phyloP scores from a whole-genome alignment of 1,139 yeast species.

The Saccharomycopsis hybrid region DNA sequence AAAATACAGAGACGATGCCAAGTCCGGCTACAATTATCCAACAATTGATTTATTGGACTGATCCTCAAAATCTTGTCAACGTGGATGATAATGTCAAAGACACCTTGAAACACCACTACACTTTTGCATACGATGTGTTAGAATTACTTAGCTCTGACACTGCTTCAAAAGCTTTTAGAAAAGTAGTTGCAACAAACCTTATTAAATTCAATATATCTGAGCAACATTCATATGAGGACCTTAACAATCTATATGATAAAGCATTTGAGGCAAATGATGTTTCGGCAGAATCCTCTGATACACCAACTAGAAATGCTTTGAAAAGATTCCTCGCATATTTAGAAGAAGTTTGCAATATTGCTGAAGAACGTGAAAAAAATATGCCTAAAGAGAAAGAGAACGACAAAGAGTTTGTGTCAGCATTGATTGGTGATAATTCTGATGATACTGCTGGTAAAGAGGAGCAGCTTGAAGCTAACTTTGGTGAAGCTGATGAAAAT shows the following conservation, averaged over 20 bases:
- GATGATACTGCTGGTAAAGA: slow-evolving; percentile 7
- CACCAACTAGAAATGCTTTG: slow-evolving; percentile 39
- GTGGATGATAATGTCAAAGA: slow-evolving; percentile 36
- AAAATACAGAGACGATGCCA: slow-evolving; percentile 28
- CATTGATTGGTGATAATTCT: slow-evolving; percentile 18
- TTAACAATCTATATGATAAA: slow-evolving; percentile 14
- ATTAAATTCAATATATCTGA: slow-evolving; percentile 40
- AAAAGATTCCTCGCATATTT: slow-evolving; percentile 34
- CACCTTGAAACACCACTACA: slow-evolving; percentile 47
- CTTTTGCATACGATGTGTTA: slow-evolving; percentile 52
- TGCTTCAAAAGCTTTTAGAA: slow-evolving; percentile 38
- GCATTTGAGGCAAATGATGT: slow-evolving; percentile 11
- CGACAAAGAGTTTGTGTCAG: slow-evolving; percentile 22
- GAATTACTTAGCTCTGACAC: slow-evolving; percentile 46
- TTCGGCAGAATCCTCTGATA: slow-evolving; percentile 25
- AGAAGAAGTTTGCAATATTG: slow-evolving; percentile 24
- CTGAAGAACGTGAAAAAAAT: slow-evolving; percentile 22
- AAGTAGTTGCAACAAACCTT: slow-evolving; percentile 48
- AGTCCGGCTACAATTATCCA: slow-evolving; percentile 60
- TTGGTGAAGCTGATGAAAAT: slow-evolving; percentile 20
- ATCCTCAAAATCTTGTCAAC: slow-evolving; percentile 64
- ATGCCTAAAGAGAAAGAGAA: slow-evolving; percentile 26
- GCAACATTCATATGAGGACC: slow-evolving; percentile 10
- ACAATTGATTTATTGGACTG: slow-evolving; percentile 81
- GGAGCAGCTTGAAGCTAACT: slow-evolving; percentile 18